A percentile compares a stretch with the other conserved stretches of the same genome.
phyloP scores from a whole-genome alignment of 805 yeast species.

The Starmera dryadoides region DNA sequence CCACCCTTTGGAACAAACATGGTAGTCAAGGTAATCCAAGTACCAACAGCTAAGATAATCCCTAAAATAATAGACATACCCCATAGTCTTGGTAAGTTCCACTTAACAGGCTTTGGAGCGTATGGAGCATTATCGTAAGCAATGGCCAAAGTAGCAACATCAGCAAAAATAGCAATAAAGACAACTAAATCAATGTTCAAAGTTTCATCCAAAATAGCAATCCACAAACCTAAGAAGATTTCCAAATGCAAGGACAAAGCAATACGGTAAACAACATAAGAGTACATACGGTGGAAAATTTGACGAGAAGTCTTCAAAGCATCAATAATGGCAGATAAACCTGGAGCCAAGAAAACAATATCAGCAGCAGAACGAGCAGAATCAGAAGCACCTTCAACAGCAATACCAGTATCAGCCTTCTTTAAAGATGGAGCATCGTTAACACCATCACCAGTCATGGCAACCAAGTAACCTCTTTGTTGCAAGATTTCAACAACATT shows the following conservation, averaged over 20 bases:
- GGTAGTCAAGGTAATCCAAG: slow-evolving; percentile 93
- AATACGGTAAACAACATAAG: slow-evolving; percentile 96
- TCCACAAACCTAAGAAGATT: slow-evolving; percentile 92
- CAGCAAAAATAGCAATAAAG: slow-evolving; percentile 95
- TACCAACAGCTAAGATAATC: slow-evolving; percentile 77
- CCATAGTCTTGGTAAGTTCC: slow-evolving; percentile 97
- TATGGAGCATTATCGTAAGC: slow-evolving; percentile 97
- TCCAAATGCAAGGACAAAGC: slow-evolving; percentile 93
- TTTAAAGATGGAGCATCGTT: slow-evolving; percentile 96
- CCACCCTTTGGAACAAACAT: slow-evolving; percentile 89
- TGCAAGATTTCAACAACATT: slow-evolving; percentile 93
- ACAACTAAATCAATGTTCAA: slow-evolving; percentile 87
- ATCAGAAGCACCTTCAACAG: slow-evolving; percentile 97
- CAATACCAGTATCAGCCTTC: slow-evolving; percentile 96
- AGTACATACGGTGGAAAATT: slow-evolving; percentile 98
- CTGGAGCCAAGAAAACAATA: slow-evolving; percentile 92
- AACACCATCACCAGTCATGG: slow-evolving; percentile 99
- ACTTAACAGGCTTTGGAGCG: slow-evolving; percentile 88
- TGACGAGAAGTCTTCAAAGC: slow-evolving; percentile 93
- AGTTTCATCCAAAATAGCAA: slow-evolving; percentile 84
- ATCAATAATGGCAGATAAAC: slow-evolving; percentile 91
- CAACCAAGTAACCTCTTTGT: slow-evolving; percentile 94
- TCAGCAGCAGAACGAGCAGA: slow-evolving; percentile 97
- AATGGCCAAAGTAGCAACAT: slow-evolving; percentile 94
- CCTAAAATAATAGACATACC: slow-evolving; percentile 91